Percentiles rank a stretch among this genome's conserved stretches.
Conservation (phyloP, 768 basidiomycete genomes). For the Pisolithus orientalis region DNA sequence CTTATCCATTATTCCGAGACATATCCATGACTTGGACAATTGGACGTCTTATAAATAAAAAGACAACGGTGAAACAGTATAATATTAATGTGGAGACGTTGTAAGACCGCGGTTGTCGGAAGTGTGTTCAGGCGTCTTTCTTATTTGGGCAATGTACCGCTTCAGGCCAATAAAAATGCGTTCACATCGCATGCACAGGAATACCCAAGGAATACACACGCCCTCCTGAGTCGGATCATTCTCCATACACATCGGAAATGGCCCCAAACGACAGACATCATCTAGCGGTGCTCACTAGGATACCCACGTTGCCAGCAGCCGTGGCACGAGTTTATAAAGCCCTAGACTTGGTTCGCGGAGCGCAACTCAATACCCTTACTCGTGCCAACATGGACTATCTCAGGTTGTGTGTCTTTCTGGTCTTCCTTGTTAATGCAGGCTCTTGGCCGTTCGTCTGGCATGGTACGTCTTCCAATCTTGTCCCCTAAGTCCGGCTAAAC, state of each 20-base stretch:
- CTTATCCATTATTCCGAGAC: too few species aligned
- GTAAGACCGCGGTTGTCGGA: too few species aligned
- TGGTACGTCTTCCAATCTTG: slow-evolving; percentile 36
- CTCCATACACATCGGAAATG: too few species aligned
- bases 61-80: too few species aligned
- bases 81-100: too few species aligned
- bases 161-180: too few species aligned
- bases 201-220: neutral
- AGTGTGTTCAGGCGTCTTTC: too few species aligned
- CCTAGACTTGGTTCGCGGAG: neutral
- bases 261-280: too few species aligned
- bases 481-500: neutral
- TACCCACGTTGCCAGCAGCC: slow-evolving; percentile 6
- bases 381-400: slow-evolving; percentile 3
- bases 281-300: slow-evolving; percentile 6
- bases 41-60: too few species aligned
- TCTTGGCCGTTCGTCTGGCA: slow-evolving; percentile 68
- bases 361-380: slow-evolving; percentile 2
- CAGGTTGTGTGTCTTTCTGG: slow-evolving; percentile 20
- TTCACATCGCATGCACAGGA: neutral
- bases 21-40: too few species aligned
- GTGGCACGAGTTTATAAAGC: neutral
- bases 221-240: neutral
- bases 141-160: too few species aligned
- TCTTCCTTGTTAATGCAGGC: slow-evolving; percentile 54